Conservation (phyloP, 2,329 filamentous ascomycete genomes). For the Pseudovirgaria hyperparasitica region DNA sequence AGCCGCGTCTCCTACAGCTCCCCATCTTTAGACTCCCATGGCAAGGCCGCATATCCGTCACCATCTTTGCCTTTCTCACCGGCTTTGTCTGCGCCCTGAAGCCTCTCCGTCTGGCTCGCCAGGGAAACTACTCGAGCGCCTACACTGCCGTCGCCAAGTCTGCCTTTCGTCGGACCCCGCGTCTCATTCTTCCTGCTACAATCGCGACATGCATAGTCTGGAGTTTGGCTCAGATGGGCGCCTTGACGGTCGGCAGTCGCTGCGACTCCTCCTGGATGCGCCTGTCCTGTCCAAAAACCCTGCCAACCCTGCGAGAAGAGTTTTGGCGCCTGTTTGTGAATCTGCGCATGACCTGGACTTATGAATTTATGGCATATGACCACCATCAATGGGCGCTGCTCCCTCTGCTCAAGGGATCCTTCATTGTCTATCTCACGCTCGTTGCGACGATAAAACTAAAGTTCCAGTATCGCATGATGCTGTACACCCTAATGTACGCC, state of each 20-base stretch:
- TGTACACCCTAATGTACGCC: constrained; percentile 32
- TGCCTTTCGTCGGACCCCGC: constrained; percentile 40
- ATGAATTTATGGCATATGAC: constrained; percentile 38
- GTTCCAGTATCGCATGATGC: constrained; percentile 33
- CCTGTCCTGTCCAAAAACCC: constrained; percentile 33
- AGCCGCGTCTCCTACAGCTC: constrained; percentile 35
- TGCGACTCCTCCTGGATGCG: constrained; percentile 41
- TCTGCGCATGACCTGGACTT: constrained; percentile 38
- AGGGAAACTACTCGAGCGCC: constrained; percentile 30
- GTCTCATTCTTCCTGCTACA: constrained; percentile 39
- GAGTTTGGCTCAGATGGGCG: constrained; percentile 35
- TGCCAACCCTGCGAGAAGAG: constrained; percentile 32
- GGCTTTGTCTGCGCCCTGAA: constrained; percentile 45
- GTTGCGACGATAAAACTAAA: constrained; percentile 36
- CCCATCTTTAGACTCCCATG: constrained; percentile 43
- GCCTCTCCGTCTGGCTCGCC: constrained; percentile 37
- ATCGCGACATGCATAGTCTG: constrained; percentile 40
- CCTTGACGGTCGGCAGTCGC: constrained; percentile 33
- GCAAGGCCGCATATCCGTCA: constrained; percentile 42
- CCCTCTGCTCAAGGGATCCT: constrained; percentile 36
- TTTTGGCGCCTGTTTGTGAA: constrained; percentile 31
- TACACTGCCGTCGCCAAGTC: constrained; percentile 38
- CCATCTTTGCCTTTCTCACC: constrained; percentile 43
- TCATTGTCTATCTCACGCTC: constrained; percentile 37
- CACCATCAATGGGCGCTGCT: constrained; percentile 44